Evolutionary conservation across 176 grass and related monocot species (phyloP).

Genomic region (Miscanthus lutarioriparius): DNA sequence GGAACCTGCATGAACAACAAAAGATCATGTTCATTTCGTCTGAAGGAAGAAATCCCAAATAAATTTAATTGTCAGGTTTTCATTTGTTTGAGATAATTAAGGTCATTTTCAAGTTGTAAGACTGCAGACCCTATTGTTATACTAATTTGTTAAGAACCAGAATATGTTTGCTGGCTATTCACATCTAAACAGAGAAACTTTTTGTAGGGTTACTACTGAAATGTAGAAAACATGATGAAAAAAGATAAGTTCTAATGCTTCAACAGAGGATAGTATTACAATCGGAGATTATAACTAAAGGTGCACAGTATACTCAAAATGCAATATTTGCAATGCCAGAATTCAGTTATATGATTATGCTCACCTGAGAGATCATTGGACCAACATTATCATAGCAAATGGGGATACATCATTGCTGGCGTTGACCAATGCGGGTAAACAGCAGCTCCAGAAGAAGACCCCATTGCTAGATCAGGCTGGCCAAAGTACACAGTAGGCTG

Average conservation of each 20-base stretch:
- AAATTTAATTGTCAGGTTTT: background rate
- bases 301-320: background rate
- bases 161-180: conserved; percentile 6
- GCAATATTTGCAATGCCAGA: background rate
- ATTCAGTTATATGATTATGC: background rate
- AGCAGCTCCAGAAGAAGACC: conserved; percentile 47
- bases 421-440: conserved; percentile 76
- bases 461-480: conserved; percentile 58
- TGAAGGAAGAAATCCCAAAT: background rate
- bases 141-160: background rate
- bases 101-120: background rate
- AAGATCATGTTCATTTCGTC: background rate
- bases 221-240: background rate
- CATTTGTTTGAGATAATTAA: background rate
- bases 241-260: background rate
- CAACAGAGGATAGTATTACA: background rate
- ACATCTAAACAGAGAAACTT: background rate
- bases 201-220: background rate
- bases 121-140: background rate
- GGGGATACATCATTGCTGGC: conserved; percentile 76
- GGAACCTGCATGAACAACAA: conserved; percentile 64
- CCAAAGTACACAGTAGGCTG: conserved; percentile 66
- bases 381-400: conserved; percentile 83
- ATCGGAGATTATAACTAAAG: background rate
- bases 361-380: conserved; percentile 75